These are phyloP conservation scores for Debaryomycetaceae sp. DNA, from an alignment of 1,139 yeast genomes.

Conservation along the genomic window DNA sequence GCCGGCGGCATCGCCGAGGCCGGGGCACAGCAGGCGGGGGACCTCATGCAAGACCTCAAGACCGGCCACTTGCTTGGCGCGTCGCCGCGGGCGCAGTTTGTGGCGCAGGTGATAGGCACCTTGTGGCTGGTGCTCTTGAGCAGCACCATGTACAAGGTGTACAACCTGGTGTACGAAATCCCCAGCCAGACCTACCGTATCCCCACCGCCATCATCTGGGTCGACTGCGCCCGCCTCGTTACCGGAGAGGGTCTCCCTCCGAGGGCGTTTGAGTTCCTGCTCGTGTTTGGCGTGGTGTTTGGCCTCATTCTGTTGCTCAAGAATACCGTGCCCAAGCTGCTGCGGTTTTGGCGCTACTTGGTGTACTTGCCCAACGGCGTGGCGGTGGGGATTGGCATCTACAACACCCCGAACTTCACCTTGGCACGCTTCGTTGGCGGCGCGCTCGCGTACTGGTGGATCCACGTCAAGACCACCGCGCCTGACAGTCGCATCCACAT, in stretches of 20 bases:
- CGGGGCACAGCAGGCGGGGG: conserved; percentile 99
- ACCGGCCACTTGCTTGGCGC: conserved; percentile 93
- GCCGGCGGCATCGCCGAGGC: conserved; percentile 99
- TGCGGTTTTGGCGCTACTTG: conserved; percentile 38
- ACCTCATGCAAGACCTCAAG: conserved; percentile 92
- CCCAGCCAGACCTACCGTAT: conserved; percentile 79
- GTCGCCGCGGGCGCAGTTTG: conserved; percentile 85
- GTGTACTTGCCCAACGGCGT: conserved; percentile 85
- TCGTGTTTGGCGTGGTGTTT: conserved; percentile 64
- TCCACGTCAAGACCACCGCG: conserved; percentile 27
- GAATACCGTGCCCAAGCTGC: conserved; percentile 42
- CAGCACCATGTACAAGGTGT: conserved; percentile 75
- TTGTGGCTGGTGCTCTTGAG: conserved; percentile 76
- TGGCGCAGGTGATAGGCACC: conserved; percentile 87
- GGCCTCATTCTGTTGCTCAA: conserved; percentile 65
- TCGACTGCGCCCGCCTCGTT: conserved; percentile 89
- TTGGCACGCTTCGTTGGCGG: conserved; percentile 93
- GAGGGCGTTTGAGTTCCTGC: conserved; percentile 60
- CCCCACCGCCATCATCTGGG: conserved; percentile 96
- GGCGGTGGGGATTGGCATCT: conserved; percentile 95
- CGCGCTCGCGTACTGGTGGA: conserved; percentile 60
- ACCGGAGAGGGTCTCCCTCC: conserved; percentile 91
- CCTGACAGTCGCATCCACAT: conserved; percentile 50
- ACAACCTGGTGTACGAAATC: conserved; percentile 75
- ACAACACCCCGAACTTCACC: conserved; percentile 90